Evolutionary conservation across 768 basidiomycete species (phyloP), one percentile per base, ranked within the genome.

Genomic region (Rubroboletus satanas): DNA sequence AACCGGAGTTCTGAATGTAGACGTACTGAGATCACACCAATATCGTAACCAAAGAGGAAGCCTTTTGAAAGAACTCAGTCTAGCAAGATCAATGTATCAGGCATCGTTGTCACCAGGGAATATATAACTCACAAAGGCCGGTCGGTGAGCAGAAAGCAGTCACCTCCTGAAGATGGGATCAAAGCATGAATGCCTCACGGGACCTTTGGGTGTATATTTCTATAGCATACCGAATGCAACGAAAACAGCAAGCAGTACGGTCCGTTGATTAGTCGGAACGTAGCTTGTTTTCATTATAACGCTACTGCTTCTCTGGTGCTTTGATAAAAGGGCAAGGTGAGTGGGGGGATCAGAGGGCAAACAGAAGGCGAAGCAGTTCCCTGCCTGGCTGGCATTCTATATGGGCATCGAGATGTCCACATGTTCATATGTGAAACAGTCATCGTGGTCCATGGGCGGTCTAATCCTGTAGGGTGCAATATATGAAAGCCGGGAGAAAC

Each of bases 1-100:
- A 15, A 60, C 15, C 5, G 7, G 12, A 26, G 35, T n/a, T 49
- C 11, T 12, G 12, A 39, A 36, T 8, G 10, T 15, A 49, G 48
- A 38, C 58, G 6, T 28, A 60, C 58, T 1, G 59, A 60, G 45
- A 60, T 60, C 28, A 60, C 59, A 21, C 59, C 52, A 35, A 60
- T 60, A 14, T 59, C 58, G 7, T 55, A 59, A 39, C 58, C 48
- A 28, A 59, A 60, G 23, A 60, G 47, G 18, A 59, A 59, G 7
- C 58, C 58, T 59, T 53, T 36, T 48, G 11, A 12, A 17, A 42
- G 18, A 38, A 8, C 11, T 54, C 49, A 50, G 31, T 42, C 58
- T 60, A 39, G 26, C n/a, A 23, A 50, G 17, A 42, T 39, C n/a
- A 37, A 41, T 8, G 11, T 18, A 50, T 51, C 46, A 52, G 10